Evolutionary conservation across 2,329 filamentous ascomycete species (phyloP).

Genomic region (Metarhizium humberi): DNA sequence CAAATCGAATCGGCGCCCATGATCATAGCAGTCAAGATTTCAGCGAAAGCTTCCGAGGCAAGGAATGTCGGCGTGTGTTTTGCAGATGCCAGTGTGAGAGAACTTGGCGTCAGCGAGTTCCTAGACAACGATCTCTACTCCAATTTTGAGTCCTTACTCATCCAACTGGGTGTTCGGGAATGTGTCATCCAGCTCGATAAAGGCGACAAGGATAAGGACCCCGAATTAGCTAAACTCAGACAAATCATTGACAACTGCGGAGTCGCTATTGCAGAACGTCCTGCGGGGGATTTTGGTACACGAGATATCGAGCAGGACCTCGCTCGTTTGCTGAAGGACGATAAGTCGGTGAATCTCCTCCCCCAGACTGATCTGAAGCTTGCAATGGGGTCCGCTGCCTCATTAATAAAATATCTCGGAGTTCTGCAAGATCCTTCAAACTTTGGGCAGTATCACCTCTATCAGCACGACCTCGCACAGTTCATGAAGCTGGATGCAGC

Average conservation of each 20-base stretch:
- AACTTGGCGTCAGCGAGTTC: constrained; percentile 94
- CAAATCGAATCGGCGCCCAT: constrained; percentile 86
- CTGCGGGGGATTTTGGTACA: constrained; percentile 67
- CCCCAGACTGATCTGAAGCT: constrained; percentile 90
- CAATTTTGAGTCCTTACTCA: constrained; percentile 92
- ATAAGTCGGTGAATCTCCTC: constrained; percentile 64
- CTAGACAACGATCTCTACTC: constrained; percentile 98
- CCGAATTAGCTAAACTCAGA: constrained; percentile 77
- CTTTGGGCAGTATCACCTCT: constrained; percentile 94
- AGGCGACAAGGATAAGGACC: constrained; percentile 74
- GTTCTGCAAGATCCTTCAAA: constrained; percentile 87
- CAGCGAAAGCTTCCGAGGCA: constrained; percentile 76
- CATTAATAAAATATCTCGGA: constrained; percentile 88
- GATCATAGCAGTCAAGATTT: constrained; percentile 89
- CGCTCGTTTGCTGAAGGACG: constrained; percentile 77
- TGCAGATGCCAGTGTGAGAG: constrained; percentile 89
- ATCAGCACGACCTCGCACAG: constrained; percentile 92
- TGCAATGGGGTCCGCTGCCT: constrained; percentile 90
- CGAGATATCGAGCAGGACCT: constrained; percentile 96
- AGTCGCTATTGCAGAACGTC: constrained; percentile 76
- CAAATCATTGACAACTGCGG: constrained; percentile 89
- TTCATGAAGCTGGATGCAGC: constrained; percentile 98
- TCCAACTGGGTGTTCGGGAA: constrained; percentile 92
- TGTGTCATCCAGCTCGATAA: constrained; percentile 78
- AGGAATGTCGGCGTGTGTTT: constrained; percentile 92